A percentile compares a stretch with the other conserved stretches of the same genome.
Evolutionary conservation across 2,329 filamentous ascomycete genomes (phyloP).

Genomic region (Colletotrichum australisinense): DNA sequence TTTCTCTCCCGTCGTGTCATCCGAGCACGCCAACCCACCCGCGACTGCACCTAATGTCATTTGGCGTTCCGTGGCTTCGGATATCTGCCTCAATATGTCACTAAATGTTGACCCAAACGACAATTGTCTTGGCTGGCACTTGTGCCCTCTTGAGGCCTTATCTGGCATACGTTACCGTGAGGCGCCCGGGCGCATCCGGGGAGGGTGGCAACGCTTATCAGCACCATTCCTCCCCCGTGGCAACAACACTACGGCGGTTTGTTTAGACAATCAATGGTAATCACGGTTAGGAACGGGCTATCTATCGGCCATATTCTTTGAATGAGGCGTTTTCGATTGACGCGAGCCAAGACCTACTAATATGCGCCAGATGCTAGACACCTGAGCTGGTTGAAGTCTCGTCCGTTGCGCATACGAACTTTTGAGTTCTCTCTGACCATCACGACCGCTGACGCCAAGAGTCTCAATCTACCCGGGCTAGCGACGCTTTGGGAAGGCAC

Average conservation of each 20-base stretch:
- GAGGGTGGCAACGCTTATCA: background rate
- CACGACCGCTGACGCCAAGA: conserved; percentile 29
- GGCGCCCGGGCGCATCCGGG: background rate
- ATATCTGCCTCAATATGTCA: conserved; percentile 33
- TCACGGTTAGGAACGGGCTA: conserved; percentile 26
- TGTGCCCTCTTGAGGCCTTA: background rate
- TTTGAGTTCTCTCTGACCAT: conserved; percentile 3
- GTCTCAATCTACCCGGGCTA: conserved; percentile 6
- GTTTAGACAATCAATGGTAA: conserved; percentile 1
- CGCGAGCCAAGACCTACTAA: conserved; percentile 20
- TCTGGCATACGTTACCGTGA: conserved; percentile 3
- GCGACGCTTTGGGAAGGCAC: conserved; percentile 5
- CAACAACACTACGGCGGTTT: background rate
- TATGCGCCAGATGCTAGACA: background rate
- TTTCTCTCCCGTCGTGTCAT: conserved; percentile 7
- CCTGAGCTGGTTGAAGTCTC: background rate
- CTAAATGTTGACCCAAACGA: conserved; percentile 14
- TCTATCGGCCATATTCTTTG: conserved; percentile 18
- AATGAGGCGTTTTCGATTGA: conserved; percentile 22
- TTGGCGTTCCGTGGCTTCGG: conserved; percentile 27
- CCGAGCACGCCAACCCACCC: background rate
- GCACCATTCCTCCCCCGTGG: background rate
- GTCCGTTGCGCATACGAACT: background rate
- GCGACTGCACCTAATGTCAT: background rate
- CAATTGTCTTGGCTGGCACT: background rate